phyloP scores from a whole-genome alignment of 768 basidiomycete species.

The Suillus variegatus region DNA sequence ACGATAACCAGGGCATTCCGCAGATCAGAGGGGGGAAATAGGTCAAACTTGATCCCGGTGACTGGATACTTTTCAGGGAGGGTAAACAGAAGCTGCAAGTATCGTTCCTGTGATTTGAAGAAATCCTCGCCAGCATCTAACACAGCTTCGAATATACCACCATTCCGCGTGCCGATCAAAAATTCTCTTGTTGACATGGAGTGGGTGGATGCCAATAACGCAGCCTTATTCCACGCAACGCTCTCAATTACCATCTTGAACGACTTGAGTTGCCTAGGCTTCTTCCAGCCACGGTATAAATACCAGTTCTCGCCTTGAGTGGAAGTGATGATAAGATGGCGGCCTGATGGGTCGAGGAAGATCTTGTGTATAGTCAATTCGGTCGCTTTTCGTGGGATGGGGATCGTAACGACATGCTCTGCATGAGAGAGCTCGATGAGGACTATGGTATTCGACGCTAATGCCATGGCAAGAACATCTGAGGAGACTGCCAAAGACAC shows the following conservation, averaged over 20 bases:
- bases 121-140: constrained; percentile 91
- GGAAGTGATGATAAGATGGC: constrained; percentile 87
- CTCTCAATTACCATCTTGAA: constrained; percentile 90
- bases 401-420: constrained; percentile 83
- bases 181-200: constrained; percentile 81
- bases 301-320: constrained; percentile 94
- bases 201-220: constrained; percentile 61
- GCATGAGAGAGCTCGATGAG: constrained; percentile 89
- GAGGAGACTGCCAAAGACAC: constrained; percentile 82
- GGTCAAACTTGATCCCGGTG: constrained; percentile 83
- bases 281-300: constrained; percentile 77
- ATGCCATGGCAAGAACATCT: constrained; percentile 84
- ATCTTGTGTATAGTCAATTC: constrained; percentile 80
- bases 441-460: constrained; percentile 73
- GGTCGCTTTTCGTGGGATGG: constrained; percentile 69
- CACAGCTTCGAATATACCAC: constrained; percentile 85
- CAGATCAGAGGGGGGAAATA: constrained; percentile 64
- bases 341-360: constrained; percentile 91
- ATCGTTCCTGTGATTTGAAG: constrained; percentile 86
- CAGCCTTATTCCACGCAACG: constrained; percentile 86
- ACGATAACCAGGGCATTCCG: constrained; percentile 71
- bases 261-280: constrained; percentile 73
- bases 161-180: constrained; percentile 83
- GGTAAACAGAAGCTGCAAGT: constrained; percentile 71
- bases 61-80: constrained; percentile 82